Percentiles rank a stretch among this genome's conserved stretches.
Conservation (phyloP, 768 basidiomycete genomes). For the Lactarius pseudohatsudake region DNA sequence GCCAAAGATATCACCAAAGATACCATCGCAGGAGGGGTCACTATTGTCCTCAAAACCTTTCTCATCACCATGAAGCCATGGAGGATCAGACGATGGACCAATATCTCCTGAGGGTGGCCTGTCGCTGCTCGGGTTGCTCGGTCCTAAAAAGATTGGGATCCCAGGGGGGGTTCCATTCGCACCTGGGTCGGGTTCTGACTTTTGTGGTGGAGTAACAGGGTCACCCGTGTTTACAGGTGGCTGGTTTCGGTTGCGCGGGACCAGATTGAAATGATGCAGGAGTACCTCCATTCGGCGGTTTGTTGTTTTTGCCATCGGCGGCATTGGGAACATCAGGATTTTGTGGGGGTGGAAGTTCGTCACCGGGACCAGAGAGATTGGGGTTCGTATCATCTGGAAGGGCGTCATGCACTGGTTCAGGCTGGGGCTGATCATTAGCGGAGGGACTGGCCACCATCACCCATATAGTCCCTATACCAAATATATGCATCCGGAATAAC, state of each 20-base stretch:
- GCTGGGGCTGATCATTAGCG: conserved; percentile 6
- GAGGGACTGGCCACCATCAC: neutral
- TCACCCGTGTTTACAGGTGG: conserved; percentile 1
- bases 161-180: neutral
- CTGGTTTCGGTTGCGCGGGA: neutral
- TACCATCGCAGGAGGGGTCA: conserved; percentile 5
- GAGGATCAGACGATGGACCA: neutral
- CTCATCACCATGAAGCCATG: conserved; percentile 1
- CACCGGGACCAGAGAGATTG: conserved; percentile 2
- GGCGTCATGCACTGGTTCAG: neutral
- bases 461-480: conserved; percentile 7
- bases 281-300: neutral
- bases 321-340: neutral
- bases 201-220: neutral
- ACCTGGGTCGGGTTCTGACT: conserved; percentile 1
- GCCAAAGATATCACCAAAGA: neutral
- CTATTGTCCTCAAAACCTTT: neutral
- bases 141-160: conserved; percentile 19
- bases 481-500: neutral
- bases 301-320: neutral
- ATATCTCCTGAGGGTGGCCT: conserved; percentile 8
- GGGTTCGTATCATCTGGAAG: neutral
- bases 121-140: neutral
- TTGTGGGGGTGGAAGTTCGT: conserved; percentile 4
- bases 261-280: conserved; percentile 6